Evolutionary conservation across 371 early-diverging fungal species (phyloP).

Genomic region (Rhizomucor pusillus): DNA sequence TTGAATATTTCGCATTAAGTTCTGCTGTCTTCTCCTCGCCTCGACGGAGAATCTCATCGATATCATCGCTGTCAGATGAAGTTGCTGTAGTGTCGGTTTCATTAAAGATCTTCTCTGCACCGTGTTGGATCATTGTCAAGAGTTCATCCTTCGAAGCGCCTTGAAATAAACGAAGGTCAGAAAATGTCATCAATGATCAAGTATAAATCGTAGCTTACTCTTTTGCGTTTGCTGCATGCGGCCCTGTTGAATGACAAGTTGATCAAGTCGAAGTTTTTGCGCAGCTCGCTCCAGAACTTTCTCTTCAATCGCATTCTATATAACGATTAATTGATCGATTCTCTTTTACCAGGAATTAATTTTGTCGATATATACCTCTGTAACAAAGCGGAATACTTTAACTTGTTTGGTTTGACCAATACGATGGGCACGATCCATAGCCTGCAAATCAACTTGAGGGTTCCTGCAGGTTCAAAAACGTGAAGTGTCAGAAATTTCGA

Average conservation of each 20-base stretch:
- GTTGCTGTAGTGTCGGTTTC: conserved; percentile 52
- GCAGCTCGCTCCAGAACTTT: conserved; percentile 96
- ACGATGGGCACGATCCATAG: conserved; percentile 98
- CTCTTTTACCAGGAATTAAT: not conserved
- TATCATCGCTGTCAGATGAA: conserved; percentile 72
- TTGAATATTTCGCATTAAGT: conserved; percentile 81
- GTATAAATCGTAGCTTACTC: conserved; percentile 20
- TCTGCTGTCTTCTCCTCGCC: conserved; percentile 92
- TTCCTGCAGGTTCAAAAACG: too few species aligned
- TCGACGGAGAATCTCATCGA: conserved; percentile 83
- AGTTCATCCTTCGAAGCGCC: conserved; percentile 81
- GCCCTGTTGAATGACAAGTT: conserved; percentile 97
- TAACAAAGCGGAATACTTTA: conserved; percentile 96
- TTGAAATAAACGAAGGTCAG: conserved; percentile 3
- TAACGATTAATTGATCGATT: not conserved
- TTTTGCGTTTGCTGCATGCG: conserved; percentile 54
- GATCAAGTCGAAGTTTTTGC: conserved; percentile 96
- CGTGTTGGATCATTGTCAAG: conserved; percentile 95
- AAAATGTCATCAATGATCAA: conserved; percentile 6
- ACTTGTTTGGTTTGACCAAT: conserved; percentile 99
- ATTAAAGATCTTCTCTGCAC: conserved; percentile 88
- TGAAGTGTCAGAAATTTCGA: too few species aligned
- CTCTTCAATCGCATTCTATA: conserved; percentile 92
- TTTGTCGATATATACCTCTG: conserved; percentile 80
- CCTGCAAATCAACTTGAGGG: conserved; percentile 96